Conservation (phyloP, 2,329 filamentous ascomycete genomes). For the Aspergillus sp. region DNA sequence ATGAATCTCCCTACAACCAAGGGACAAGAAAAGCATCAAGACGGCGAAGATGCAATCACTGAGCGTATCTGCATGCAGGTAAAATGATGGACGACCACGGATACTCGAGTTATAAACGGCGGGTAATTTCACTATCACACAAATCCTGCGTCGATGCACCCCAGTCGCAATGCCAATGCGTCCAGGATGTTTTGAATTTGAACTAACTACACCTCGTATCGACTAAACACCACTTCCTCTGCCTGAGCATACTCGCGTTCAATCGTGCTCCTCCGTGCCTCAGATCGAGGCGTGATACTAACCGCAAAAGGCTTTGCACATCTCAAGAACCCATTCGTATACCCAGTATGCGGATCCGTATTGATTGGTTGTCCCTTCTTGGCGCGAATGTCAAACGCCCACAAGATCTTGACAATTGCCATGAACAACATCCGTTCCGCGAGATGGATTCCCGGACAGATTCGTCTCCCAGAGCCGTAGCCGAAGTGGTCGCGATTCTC, state of each 20-base stretch:
- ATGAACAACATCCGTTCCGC: slow-evolving; percentile 26
- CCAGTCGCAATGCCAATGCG: too few species aligned
- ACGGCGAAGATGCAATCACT: too few species aligned
- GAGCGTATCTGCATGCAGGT: too few species aligned
- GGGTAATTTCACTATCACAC: too few species aligned
- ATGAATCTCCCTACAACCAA: too few species aligned
- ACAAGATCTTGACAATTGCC: slow-evolving; percentile 22
- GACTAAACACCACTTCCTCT: too few species aligned
- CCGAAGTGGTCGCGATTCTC: slow-evolving; percentile 27
- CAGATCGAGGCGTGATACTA: background rate
- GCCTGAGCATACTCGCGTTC: background rate
- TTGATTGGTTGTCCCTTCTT: background rate
- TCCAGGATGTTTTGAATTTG: too few species aligned
- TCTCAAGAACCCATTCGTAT: background rate
- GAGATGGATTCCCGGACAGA: slow-evolving; percentile 29
- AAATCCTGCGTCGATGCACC: too few species aligned
- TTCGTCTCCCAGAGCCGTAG: slow-evolving; percentile 21
- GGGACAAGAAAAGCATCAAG: too few species aligned
- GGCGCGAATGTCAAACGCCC: slow-evolving; percentile 22
- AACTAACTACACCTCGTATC: too few species aligned
- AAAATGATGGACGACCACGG: too few species aligned
- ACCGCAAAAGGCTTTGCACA: background rate
- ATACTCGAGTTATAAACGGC: too few species aligned
- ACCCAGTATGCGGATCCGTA: background rate
- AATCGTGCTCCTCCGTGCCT: background rate